Conservation (phyloP, 2,329 filamentous ascomycete species). For the Hymenoscyphus albidus region DNA sequence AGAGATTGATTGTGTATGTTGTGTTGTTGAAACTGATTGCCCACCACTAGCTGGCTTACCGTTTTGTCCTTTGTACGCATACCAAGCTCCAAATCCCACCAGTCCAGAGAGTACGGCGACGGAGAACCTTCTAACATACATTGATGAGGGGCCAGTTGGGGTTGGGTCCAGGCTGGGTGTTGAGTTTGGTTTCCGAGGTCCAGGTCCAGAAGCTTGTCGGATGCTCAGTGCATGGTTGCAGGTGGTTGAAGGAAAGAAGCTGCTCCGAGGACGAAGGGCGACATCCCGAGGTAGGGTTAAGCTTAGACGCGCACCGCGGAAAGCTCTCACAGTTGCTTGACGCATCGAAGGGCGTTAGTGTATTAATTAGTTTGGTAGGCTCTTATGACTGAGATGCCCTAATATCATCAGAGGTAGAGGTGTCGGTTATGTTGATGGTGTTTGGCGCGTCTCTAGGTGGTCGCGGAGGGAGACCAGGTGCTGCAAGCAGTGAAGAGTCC, state of each 20-base stretch:
- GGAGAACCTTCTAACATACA: slow-evolving; percentile 69
- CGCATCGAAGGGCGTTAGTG: slow-evolving; percentile 54
- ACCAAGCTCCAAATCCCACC: slow-evolving; percentile 71
- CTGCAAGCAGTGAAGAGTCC: neutral
- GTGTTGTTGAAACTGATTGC: slow-evolving; percentile 11
- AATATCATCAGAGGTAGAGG: no score
- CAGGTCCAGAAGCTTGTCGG: slow-evolving; percentile 40
- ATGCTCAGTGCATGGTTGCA: slow-evolving; percentile 42
- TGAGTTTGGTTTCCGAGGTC: slow-evolving; percentile 28
- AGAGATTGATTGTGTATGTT: slow-evolving; percentile 28
- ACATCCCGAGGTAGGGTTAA: slow-evolving; percentile 56
- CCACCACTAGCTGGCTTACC: slow-evolving; percentile 12
- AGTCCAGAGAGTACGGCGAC: slow-evolving; percentile 65
- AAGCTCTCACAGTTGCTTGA: slow-evolving; percentile 64
- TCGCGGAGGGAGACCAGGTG: neutral
- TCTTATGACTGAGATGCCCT: slow-evolving; percentile 13
- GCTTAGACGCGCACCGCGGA: slow-evolving; percentile 62
- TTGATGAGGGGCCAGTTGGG: slow-evolving; percentile 47
- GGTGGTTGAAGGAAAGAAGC: slow-evolving; percentile 31
- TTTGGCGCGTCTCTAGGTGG: slow-evolving; percentile 5
- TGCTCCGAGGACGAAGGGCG: slow-evolving; percentile 47
- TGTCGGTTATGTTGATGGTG: no score
- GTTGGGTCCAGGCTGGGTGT: slow-evolving; percentile 20
- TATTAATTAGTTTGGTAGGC: slow-evolving; percentile 13
- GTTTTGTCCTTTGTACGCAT: slow-evolving; percentile 55